A percentile compares a stretch with the other conserved stretches of the same genome.
Evolutionary conservation across 345 rosid species (phyloP).

Genomic region (Microcos paniculata): DNA sequence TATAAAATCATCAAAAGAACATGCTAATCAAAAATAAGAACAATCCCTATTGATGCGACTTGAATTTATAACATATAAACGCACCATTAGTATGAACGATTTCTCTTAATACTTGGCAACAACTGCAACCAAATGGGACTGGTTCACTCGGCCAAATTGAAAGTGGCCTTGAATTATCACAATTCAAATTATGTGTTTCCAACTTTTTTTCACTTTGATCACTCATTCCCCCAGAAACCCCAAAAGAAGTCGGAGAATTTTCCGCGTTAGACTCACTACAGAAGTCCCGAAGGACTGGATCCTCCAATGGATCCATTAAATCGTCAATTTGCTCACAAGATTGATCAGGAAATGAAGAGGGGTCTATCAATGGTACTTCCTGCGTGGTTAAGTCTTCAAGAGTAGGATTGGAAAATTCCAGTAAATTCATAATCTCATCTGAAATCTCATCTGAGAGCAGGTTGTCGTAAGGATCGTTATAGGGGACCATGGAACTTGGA

Average conservation of each 20-base stretch:
- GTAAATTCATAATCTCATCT: not conserved
- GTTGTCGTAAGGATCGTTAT: not conserved
- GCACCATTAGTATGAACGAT: constrained; percentile 52
- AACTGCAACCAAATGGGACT: constrained; percentile 36
- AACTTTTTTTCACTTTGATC: not conserved
- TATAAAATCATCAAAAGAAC: not conserved
- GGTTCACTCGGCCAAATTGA: constrained; percentile 32
- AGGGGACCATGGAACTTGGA: not conserved
- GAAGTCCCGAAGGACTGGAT: constrained; percentile 26
- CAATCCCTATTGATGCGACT: not conserved
- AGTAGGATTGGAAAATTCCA: not conserved
- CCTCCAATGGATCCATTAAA: constrained; percentile 17
- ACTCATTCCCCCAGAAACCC: not conserved
- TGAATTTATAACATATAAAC: not conserved
- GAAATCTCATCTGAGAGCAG: not conserved
- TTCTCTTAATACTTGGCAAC: constrained; percentile 51
- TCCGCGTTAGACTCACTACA: not conserved
- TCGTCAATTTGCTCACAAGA: not conserved
- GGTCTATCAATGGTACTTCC: not conserved
- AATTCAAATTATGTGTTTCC: not conserved
- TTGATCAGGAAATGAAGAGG: not conserved
- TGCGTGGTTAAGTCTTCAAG: not conserved
- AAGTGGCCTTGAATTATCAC: not conserved
- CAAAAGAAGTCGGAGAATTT: constrained; percentile 13
- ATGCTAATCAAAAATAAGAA: not conserved